Percentiles rank a stretch among this genome's conserved stretches.
Conservation (phyloP, 2,329 filamentous ascomycete species). For the Colletotrichum cuscutae region DNA sequence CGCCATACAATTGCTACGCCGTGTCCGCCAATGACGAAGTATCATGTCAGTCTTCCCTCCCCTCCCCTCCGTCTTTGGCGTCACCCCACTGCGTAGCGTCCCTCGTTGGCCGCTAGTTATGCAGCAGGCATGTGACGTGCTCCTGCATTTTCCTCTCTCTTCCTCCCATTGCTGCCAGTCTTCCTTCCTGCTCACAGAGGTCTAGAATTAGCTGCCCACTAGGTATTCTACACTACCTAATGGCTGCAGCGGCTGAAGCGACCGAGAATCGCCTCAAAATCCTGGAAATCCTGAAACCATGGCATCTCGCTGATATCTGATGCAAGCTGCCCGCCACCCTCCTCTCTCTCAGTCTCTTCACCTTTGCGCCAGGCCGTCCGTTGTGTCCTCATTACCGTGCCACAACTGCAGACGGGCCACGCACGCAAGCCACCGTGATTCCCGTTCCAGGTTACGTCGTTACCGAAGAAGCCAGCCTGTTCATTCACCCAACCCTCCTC, state of each 20-base stretch:
- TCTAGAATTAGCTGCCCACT: constrained; percentile 1
- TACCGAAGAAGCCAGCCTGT: not conserved
- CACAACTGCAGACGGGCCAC: not conserved
- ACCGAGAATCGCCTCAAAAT: not conserved
- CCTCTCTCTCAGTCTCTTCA: not conserved
- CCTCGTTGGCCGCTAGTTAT: constrained; percentile 22
- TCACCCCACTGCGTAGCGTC: constrained; percentile 27
- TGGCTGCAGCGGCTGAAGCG: constrained; percentile 1
- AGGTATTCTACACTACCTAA: constrained; percentile 13
- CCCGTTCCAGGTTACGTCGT: not conserved
- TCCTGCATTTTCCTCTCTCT: not conserved
- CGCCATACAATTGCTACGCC: not conserved
- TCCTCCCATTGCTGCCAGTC: not conserved
- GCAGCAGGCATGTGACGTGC: constrained; percentile 31
- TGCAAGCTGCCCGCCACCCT: not conserved
- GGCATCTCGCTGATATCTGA: constrained; percentile 9
- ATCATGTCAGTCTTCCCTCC: constrained; percentile 4
- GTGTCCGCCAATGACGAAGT: constrained; percentile 19
- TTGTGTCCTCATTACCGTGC: not conserved
- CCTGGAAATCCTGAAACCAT: constrained; percentile 21
- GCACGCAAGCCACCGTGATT: not conserved
- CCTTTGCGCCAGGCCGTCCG: not conserved
- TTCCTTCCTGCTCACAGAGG: not conserved
- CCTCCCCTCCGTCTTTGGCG: constrained; percentile 29
- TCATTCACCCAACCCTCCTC: not conserved